Evolutionary conservation across 2,329 filamentous ascomycete species (phyloP), one percentile per base, ranked within the genome.

Genomic region (Dendrostoma leiphaemia): DNA sequence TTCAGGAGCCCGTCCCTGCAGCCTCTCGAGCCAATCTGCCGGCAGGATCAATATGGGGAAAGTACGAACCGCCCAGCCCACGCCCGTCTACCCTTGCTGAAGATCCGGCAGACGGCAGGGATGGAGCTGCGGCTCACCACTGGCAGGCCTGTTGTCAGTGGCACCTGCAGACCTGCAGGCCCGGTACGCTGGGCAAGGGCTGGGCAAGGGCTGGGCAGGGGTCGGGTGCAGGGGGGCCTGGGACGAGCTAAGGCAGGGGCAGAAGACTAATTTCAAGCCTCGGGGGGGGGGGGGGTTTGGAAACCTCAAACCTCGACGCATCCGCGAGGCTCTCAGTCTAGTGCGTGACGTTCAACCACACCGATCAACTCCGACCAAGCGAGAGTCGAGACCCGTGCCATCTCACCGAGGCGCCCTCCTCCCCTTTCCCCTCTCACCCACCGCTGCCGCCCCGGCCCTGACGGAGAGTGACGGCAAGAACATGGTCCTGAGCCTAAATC

Each of bases 1-100:
- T 58, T 58, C 56, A 58, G 52, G 56, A 49, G 38, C 52, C 46
- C 28, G 48, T 34, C 48, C 40, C 48, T 44, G 23, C 48, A 28
- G 29, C 1, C 28, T n/a, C 9, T 4, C 7, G n/a, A 21, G n/a
- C 38, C 23, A 45, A 51, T 45, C 38, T n/a, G 48, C 40, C 23
- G 13, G 21, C 21, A 5, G 23, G 23, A 17, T 19, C 38, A 44
- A 28, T 26, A 35, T 52, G 56, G 52, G 41, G 47, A 41, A 48
- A 31, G 21, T 23, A 32, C 29, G 38, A 52, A 37, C 44, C 31
- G 49, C 40, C 28, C 31, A 19, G 37, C 40, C 31, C 31, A 10
- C 51, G 34, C 29, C 26, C 28, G 19, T 4, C 23, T 34, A 21
- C 26, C 26, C 40, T 6, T 24, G 29, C 34, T 32, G 47, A 31